These are phyloP conservation scores for Rhodomyrtus psidioides DNA, from an alignment of 441 rosid species.

Conservation along the genomic window DNA sequence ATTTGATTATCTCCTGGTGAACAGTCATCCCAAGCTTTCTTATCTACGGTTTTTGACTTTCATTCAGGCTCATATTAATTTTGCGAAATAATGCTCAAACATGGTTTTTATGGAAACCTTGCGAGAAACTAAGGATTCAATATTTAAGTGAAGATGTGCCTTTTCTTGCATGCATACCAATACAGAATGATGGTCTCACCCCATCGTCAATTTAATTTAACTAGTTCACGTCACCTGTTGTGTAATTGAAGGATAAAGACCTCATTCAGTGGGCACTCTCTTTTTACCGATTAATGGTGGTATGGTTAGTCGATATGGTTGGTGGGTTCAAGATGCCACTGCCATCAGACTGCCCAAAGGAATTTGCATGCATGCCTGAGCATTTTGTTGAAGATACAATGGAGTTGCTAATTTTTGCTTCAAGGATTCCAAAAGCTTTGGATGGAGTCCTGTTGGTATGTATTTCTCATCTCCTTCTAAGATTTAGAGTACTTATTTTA, in stretches of 20 bases:
- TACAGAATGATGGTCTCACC: background rate
- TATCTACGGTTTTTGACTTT: background rate
- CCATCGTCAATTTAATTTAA: background rate
- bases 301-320: conserved; percentile 85
- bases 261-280: conserved; percentile 80
- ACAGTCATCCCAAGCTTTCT: background rate
- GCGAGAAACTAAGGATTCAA: background rate
- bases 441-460: conserved; percentile 79
- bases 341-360: conserved; percentile 75
- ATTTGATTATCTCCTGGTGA: background rate
- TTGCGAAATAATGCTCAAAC: background rate
- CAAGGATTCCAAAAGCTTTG: conserved; percentile 83
- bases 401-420: conserved; percentile 93
- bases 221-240: background rate
- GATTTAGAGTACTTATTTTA: background rate
- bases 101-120: background rate
- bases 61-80: background rate
- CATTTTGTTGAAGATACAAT: conserved; percentile 98
- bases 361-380: conserved; percentile 97
- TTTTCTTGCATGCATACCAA: background rate
- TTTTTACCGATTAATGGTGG: conserved; percentile 81
- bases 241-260: conserved; percentile 53
- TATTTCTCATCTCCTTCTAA: background rate
- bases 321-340: conserved; percentile 99
- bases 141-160: background rate